Evolutionary conservation across 495 filamentous ascomycete species (phyloP), one percentile per base, ranked within the genome.

Genomic region (Xylaria longipes): DNA sequence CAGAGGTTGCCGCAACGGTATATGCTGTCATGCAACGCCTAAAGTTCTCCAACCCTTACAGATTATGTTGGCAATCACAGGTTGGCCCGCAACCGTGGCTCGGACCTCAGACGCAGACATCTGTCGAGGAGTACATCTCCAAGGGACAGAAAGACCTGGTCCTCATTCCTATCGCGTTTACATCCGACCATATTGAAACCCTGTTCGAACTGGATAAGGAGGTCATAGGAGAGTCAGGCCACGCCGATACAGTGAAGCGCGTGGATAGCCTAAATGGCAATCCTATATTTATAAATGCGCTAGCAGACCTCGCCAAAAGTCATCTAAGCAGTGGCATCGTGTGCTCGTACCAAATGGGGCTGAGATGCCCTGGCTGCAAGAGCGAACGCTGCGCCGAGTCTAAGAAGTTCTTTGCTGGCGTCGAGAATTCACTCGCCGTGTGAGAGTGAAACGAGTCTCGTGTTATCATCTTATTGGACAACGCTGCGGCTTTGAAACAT

Each of bases 111-210:
- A 98, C 97, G 0, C 89, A 88, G 72, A 89, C 90, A 71, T 95
- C 97, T 0, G 97, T 99, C 17, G 88, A 94, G 78, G 85, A 92
- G 43, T 97, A 97, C 76, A 91, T 98, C 67, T 89, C 92, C 76
- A 94, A 96, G 78, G 95, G 94, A 2, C 92, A 97, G 78, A 95
- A 91, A 37, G 93, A 99, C 76, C 84, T 99, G 37, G 85, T 98
- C 8, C 86, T 99, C 4, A 94, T 99, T 71, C 97, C 97, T 1
- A 96, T 99, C 70, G 97, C 97, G 12, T 99, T 99, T 77, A 99
- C 97, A 1, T 96, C 93, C 63, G 97, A 99, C 75, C 97, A 99
- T 76, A 99, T 99, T 74, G 97, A 99, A 82, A 99, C 97, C 2
- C 86, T 99, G 2, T 97, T 91, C 78, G 97, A 99, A 83, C 85